Base-by-base conservation (phyloP, 2,329 filamentous ascomycete species). In the Trichoderma sp. region DNA sequence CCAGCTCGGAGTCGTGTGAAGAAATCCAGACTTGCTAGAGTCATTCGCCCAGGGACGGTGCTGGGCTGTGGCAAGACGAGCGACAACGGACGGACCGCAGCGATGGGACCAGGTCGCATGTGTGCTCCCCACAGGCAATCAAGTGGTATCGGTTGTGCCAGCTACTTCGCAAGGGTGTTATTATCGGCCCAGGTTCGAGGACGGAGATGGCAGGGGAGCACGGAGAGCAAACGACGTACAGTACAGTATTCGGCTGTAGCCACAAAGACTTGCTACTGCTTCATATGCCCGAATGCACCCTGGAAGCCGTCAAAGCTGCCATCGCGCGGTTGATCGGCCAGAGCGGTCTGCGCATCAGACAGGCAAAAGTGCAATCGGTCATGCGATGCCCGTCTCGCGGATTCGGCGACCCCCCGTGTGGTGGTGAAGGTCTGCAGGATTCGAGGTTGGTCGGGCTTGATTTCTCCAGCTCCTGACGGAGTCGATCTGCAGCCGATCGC, bases 61-160 rank as follows among this genome's bases (percentile, higher is more conserved):
- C 44, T 50, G 34, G 43, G 51, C 15, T 50, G 45, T 59, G 44
- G 44, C 34, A 43, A 34, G 60, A 45, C 60, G 55, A 55, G 50
- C 45, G 28, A 26, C 45, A 47, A 24, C 62, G 54, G 55, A 41
- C 43, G 45, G 15, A 45, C 62, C 55, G n/a, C 55, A 14, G 19
- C 21, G 24, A 48, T 50, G 44, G 43, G 30, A 50, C 30, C 43
- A 12, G 51, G 61, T 30, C 28, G 52, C 26, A 39, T 51, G 17
- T 9, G 10, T 14, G 12, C 34, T 39, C 34, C 34, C 4, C n/a
- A 51, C 50, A 52, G 12, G 26, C 17, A 39, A 17, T 41, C 28
- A 28, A 63, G 41, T 28, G 17, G 30, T 41, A 39, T 17, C 44
- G 39, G 17, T 19, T 47, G 44, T 56, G 28, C 51, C 60, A 19